Evolutionary conservation across 257 asterid species (phyloP).

Genomic region (Echites panduratus): DNA sequence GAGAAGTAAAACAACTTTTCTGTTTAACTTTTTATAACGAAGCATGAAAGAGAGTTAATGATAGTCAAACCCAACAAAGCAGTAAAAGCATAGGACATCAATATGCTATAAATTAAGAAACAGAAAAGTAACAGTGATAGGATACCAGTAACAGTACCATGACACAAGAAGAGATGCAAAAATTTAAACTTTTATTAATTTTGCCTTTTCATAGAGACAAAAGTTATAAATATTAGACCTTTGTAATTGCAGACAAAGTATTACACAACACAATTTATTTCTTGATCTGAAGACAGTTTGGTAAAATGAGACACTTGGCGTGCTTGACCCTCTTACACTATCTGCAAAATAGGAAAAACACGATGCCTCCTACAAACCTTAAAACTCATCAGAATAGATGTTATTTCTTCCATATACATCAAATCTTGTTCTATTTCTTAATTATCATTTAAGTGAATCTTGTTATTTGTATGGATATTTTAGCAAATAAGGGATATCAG

Average conservation of each 20-base stretch:
- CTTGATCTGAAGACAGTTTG: background rate
- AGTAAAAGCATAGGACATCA: conserved; percentile 3
- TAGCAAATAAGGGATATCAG: background rate
- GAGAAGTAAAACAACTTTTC: conserved; percentile 12
- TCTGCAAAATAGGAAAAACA: background rate
- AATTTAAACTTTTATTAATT: background rate
- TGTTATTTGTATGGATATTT: background rate
- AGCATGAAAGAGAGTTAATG: background rate
- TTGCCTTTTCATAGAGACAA: background rate
- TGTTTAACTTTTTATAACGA: background rate
- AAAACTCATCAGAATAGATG: background rate
- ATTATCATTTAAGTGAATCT: background rate
- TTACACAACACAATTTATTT: background rate
- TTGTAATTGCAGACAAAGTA: background rate
- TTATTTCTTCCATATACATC: background rate
- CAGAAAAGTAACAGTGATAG: background rate
- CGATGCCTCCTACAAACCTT: background rate
- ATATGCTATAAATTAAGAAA: background rate
- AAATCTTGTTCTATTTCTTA: background rate
- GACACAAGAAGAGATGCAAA: background rate
- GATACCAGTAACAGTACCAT: background rate
- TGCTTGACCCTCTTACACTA: background rate
- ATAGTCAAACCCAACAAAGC: background rate
- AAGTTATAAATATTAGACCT: background rate
- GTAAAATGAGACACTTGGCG: background rate